Evolutionary conservation across 2,329 filamentous ascomycete species (phyloP).

Genomic region (Pseudogymnoascus sp.): DNA sequence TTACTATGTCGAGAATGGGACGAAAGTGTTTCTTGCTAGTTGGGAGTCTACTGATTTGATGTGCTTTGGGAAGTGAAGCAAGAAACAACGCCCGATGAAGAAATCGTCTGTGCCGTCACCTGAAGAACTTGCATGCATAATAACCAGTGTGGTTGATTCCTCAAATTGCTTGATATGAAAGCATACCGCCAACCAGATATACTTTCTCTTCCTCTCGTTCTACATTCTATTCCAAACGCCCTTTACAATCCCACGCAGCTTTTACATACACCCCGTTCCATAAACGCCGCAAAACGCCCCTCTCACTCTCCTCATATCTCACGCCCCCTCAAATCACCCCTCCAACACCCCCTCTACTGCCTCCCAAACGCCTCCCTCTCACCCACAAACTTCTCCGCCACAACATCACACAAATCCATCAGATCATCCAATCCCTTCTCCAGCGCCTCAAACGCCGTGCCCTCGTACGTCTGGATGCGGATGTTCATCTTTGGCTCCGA

Average conservation of each 20-base stretch:
- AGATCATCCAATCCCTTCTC: conserved; percentile 86
- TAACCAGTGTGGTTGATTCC: background rate
- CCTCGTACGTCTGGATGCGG: conserved; percentile 90
- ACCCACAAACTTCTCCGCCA: conserved; percentile 78
- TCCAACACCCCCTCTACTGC: conserved; percentile 11
- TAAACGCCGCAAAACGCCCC: conserved; percentile 26
- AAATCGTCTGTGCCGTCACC: background rate
- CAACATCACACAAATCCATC: conserved; percentile 86
- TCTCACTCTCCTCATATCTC: background rate
- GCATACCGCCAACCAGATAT: conserved; percentile 15
- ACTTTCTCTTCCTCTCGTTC: conserved; percentile 27
- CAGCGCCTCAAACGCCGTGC: conserved; percentile 74
- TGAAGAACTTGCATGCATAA: background rate
- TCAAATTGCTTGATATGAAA: background rate
- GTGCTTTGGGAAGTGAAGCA: background rate
- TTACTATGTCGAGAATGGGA: background rate
- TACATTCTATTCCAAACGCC: conserved; percentile 14
- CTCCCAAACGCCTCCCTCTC: conserved; percentile 56
- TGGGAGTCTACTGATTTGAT: background rate
- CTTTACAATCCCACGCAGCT: conserved; percentile 18
- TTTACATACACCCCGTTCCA: conserved; percentile 18
- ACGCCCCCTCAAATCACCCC: background rate
- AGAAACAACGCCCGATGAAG: background rate
- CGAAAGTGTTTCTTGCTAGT: background rate
- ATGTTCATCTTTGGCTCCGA: conserved; percentile 96